Conservation (phyloP, 371 early-diverging fungal species). For the Phascolomyces articulosus region DNA sequence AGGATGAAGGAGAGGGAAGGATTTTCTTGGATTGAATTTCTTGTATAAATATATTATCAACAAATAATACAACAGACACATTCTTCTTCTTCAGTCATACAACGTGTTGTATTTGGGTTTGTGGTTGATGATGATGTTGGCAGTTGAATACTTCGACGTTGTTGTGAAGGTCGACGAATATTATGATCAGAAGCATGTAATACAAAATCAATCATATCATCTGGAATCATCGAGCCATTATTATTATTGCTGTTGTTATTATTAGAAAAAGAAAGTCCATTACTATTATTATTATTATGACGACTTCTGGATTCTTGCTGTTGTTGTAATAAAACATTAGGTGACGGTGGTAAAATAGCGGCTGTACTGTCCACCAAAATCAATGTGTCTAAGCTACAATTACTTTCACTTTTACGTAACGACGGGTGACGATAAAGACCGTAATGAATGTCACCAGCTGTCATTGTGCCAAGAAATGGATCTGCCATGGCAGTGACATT, state of each 20-base stretch:
- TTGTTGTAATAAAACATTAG: background rate
- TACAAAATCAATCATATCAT: background rate
- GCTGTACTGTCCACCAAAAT: slow-evolving; percentile 13
- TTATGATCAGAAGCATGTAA: slow-evolving; percentile 9
- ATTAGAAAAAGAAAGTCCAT: background rate
- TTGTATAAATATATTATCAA: background rate
- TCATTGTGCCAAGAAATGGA: slow-evolving; percentile 31
- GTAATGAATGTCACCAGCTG: slow-evolving; percentile 31
- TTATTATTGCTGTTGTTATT: background rate
- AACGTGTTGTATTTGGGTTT: background rate
- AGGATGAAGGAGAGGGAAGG: no score
- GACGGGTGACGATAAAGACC: slow-evolving; percentile 26
- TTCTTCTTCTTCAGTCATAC: slow-evolving; percentile 6
- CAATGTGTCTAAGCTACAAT: slow-evolving; percentile 7
- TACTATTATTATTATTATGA: background rate
- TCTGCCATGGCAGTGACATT: slow-evolving; percentile 18
- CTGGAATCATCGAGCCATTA: background rate
- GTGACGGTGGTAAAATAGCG: slow-evolving; percentile 11
- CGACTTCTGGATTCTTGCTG: background rate
- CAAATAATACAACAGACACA: slow-evolving; percentile 13
- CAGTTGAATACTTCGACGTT: background rate
- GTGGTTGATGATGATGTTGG: background rate
- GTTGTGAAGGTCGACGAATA: background rate
- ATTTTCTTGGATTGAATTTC: no score
- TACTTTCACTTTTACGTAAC: slow-evolving; percentile 11